Base-by-base conservation (phyloP, 495 filamentous ascomycete species). In the Penicillium flavigenum region DNA sequence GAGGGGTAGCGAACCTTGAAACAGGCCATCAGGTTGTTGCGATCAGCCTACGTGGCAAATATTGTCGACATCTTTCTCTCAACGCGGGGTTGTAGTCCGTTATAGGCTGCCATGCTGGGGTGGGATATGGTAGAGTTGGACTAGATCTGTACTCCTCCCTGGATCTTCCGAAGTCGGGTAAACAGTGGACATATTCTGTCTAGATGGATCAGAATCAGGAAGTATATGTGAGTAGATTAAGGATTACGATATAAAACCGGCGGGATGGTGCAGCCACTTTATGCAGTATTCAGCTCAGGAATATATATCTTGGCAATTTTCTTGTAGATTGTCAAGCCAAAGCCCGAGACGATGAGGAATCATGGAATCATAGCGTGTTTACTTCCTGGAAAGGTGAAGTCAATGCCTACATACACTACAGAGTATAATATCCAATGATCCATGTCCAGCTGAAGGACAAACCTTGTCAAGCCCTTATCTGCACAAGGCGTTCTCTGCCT, bases 401-500 rank as follows among this genome's bases (percentile, higher is more conserved):
- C 47, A 52, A 56, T 47, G 50, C 50, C 51, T 56, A 24, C 10
- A 47, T 38, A 19, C 7, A 12, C 22, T 24, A 24, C 8, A 8
- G 27, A 29, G 27, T 36, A 24, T 39, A 45, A 5, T 42, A 19
- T 10, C 3, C 22, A 31, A 58, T 17, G 16, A 51, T 31, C 54
- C 62, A 51, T 61, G 50, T 46, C 48, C 60, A 58, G 63, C 57
- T 61, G 63, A 56, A 43, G 42, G 24, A 16, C 12, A 57, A 58
- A 46, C 46, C 51, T 54, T 45, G 44, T 32, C 39, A 22, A 43
- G 26, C 14, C 58, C 46, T 34, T n/a, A 59, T 44, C 24, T 6
- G 39, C 41, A 44, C 52, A 52, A 57, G 34, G 56, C 45, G 46
- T 29, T 32, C n/a, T 64, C 58, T 58, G 64, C 64, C 64, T 66